These are phyloP conservation scores for Sphaerulina musiva DNA, from an alignment of 2,329 filamentous ascomycete genomes.

Conservation along the genomic window DNA sequence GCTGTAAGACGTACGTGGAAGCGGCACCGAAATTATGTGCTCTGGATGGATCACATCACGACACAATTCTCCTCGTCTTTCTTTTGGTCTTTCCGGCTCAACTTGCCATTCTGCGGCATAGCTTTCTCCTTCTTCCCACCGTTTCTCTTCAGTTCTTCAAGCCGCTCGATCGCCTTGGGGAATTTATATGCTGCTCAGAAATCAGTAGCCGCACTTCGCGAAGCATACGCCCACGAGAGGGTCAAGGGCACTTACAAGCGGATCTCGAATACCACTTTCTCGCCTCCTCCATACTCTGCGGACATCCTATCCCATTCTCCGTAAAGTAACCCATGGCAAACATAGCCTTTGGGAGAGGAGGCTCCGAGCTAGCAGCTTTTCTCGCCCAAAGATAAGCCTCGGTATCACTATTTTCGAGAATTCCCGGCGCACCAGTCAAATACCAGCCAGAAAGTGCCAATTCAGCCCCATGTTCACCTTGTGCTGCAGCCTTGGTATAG, in stretches of 20 bases:
- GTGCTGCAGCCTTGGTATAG: constrained; percentile 85
- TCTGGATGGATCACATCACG: constrained; percentile 56
- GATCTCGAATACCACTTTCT: constrained; percentile 98
- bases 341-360: constrained; percentile 75
- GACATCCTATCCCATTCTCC: constrained; percentile 85
- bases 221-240: neutral
- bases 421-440: constrained; percentile 79
- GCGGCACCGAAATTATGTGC: too few species aligned
- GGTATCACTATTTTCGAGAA: constrained; percentile 84
- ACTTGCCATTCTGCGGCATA: constrained; percentile 52
- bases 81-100: constrained; percentile 74
- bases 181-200: constrained; percentile 72
- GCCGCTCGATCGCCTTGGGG: constrained; percentile 81
- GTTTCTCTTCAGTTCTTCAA: constrained; percentile 83
- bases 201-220: neutral
- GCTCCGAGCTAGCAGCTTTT: constrained; percentile 71
- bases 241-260: constrained; percentile 63
- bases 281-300: constrained; percentile 83
- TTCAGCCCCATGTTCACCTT: constrained; percentile 91
- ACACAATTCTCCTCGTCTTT: constrained; percentile 84
- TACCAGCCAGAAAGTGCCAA: constrained; percentile 56
- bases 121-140: constrained; percentile 52
- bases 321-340: constrained; percentile 99
- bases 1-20: too few species aligned
- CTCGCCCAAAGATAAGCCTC: constrained; percentile 96